These are phyloP conservation scores for Biscutella laevigata DNA, from an alignment of 441 rosid species.

Conservation along the genomic window DNA sequence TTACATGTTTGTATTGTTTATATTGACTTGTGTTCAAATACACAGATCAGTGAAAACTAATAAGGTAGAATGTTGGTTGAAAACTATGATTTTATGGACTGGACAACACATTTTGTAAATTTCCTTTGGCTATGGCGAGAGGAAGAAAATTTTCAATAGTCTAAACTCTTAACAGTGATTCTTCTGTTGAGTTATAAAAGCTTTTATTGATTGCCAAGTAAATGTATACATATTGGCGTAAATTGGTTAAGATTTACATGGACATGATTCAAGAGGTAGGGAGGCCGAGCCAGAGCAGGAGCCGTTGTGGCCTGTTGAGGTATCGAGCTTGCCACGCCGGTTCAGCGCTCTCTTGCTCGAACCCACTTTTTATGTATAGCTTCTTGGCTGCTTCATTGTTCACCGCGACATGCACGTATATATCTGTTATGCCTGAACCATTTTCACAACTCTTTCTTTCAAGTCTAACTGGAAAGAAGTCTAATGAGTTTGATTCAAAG, in stretches of 20 bases:
- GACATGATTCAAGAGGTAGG: conserved; percentile 5
- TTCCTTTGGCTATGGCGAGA: no score
- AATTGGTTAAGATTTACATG: conserved; percentile 17
- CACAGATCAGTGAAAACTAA: no score
- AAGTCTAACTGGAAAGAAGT: neutral
- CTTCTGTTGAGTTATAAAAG: no score
- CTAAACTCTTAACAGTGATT: no score
- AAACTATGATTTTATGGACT: no score
- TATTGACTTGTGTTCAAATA: no score
- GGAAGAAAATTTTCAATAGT: no score
- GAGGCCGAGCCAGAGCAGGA: conserved; percentile 61
- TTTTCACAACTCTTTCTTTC: neutral
- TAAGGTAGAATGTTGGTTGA: no score
- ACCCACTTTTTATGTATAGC: conserved; percentile 67
- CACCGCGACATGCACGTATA: conserved; percentile 81
- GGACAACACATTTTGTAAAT: no score
- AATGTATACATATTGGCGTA: no score
- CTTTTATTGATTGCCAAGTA: no score
- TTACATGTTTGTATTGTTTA: no score
- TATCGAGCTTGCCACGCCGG: conserved; percentile 96
- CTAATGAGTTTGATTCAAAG: neutral
- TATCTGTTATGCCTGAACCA: conserved; percentile 63
- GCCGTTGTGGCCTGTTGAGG: conserved; percentile 66
- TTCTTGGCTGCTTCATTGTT: conserved; percentile 74
- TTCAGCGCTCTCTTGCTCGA: conserved; percentile 56